Base-by-base conservation (phyloP, 1,284 basidiomycete species). In the Dichomitus squalens region DNA sequence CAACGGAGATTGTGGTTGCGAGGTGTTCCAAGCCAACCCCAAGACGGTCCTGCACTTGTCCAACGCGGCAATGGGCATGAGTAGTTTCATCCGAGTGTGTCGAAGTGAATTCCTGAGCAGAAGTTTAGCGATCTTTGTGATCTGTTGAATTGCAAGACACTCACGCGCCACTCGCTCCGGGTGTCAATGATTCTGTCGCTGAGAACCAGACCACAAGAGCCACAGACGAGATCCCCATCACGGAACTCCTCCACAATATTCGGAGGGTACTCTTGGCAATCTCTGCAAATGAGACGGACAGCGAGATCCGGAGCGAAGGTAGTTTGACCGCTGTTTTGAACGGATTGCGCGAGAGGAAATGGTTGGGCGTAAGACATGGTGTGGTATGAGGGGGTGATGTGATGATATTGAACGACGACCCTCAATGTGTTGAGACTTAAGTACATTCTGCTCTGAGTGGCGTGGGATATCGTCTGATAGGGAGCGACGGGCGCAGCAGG, bases 301-400 rank as follows among this genome's bases (percentile, higher is more conserved):
- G 49, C 49, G n/a, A 50, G 36, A 40, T 50, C 49, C 7, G 49
- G 49, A 29, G 49, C 36, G n/a, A 18, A 40, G 16, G n/a, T n/a
- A n/a, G 21, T 35, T 21, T 1, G 4, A 12, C n/a, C 33, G 25
- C 6, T 21, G 20, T 38, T n/a, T 16, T 9, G 16, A 23, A 8
- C 29, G 11, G 27, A 23, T 35, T 20, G 41, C 20, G 16, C 16
- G 20, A 50, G 48, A 16, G 49, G 25, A 20, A 35, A 52, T 3
- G 31, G 34, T 27, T 52, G 51, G 31, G 52, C 7, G 29, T 4
- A 23, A 47, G 35, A 18, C 36, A 47, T 47, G 29, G 18, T 18
- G 41, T 47, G 29, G 29, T 34, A 0, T 16, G 12, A 31, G 2
- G 6, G 9, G 18, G 3, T 18, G 43, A 7, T 31, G 29, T 6